Base-by-base conservation (phyloP, 1,139 yeast genomes). In the Nakaseomyces sp. region DNA sequence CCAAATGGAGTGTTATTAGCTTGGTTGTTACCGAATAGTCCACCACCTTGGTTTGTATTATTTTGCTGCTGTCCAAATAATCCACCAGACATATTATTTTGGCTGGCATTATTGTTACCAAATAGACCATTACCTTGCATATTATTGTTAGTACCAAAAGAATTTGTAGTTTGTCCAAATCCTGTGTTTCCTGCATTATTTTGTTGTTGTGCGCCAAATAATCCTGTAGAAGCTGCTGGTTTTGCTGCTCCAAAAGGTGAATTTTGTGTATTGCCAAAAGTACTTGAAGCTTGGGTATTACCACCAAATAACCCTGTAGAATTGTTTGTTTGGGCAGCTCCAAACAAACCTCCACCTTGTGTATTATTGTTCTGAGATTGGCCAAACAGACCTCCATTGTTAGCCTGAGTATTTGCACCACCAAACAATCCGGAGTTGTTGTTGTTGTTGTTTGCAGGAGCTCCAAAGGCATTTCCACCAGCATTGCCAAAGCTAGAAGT, bases 281-380 rank as follows among this genome's bases (percentile, higher is more conserved):
- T 22, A 13, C 18, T 35, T 20, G 12, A 17, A n/a, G 10, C 28
- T 20, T 35, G 38, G 18, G 20, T 35, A 12, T 22, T 35, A 22
- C 26, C 18, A 5, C 66, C 67, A 48, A 66, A 64, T 29, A 64
- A 48, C 9, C 67, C 66, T 28, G 47, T 48, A 16, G 50, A 42
- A 18, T 46, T 41, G 13, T 20, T 22, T 35, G 38, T 8, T 13
- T 22, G 28, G 6, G n/a, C n/a, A 47, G 24, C 16, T 20, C 61
- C 55, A 46, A 52, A 54, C 16, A 55, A 33, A 3, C 58, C 56
- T 13, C 59, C 56, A 15, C 59, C 53, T 28, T 52, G 40, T 2
- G 53, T 38, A 25, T 50, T 47, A 32, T 50, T 48, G 53, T 50
- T 42, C 49, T 44, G 22, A 42, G 16, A 6, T 22, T 33, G 26